A percentile compares a stretch with the other conserved stretches of the same genome.
Evolutionary conservation across 345 rosid genomes (phyloP).

Genomic region (Ricinus communis): DNA sequence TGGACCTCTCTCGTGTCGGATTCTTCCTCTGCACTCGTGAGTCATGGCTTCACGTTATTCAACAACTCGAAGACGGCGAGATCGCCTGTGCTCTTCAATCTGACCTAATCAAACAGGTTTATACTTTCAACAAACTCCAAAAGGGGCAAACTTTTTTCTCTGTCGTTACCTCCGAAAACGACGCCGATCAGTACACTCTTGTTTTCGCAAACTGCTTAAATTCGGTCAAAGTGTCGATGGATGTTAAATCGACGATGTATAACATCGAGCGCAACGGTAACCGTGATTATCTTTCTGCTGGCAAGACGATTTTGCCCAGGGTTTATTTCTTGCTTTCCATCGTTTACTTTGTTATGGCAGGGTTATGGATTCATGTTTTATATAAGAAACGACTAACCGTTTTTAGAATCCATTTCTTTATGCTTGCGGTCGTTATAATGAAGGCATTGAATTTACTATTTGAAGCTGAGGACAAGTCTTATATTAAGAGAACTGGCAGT

Average conservation of each 20-base stretch:
- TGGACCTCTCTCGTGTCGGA: slow-evolving; percentile 68
- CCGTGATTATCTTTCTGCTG: slow-evolving; percentile 89
- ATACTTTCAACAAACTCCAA: slow-evolving; percentile 57
- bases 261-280: slow-evolving; percentile 64
- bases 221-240: slow-evolving; percentile 66
- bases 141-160: slow-evolving; percentile 26
- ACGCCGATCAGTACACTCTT: slow-evolving; percentile 78
- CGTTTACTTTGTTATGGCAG: slow-evolving; percentile 60
- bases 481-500: slow-evolving; percentile 82
- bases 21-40: slow-evolving; percentile 95
- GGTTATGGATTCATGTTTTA: slow-evolving; percentile 69
- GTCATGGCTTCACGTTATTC: slow-evolving; percentile 73
- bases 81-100: slow-evolving; percentile 79
- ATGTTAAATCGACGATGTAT: slow-evolving; percentile 78
- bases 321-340: slow-evolving; percentile 72
- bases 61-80: slow-evolving; percentile 71
- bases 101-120: slow-evolving; percentile 55
- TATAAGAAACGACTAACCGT: slow-evolving; percentile 74
- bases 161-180: slow-evolving; percentile 28
- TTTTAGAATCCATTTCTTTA: slow-evolving; percentile 81
- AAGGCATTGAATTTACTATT: slow-evolving; percentile 71
- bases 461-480: slow-evolving; percentile 90
- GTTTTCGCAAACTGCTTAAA: slow-evolving; percentile 84
- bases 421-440: slow-evolving; percentile 75
- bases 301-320: slow-evolving; percentile 74